These are phyloP conservation scores for Gaultheria prostrata DNA, from an alignment of 148 eudicot species.

Conservation along the genomic window DNA sequence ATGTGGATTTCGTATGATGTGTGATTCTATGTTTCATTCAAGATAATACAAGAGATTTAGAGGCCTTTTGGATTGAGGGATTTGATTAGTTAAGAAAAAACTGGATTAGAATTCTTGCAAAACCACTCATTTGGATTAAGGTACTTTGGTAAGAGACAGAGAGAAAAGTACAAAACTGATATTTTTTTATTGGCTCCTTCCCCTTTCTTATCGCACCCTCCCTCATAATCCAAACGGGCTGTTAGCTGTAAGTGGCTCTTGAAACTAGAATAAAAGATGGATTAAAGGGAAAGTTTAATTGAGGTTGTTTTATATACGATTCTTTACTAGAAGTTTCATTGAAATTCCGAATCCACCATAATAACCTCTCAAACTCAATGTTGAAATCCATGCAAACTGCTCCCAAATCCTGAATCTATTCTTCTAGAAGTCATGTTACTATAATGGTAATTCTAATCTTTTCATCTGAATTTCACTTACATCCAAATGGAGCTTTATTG, in stretches of 20 bases:
- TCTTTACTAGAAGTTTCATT: neutral
- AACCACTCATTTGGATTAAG: too few relatives aligned
- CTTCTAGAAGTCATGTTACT: neutral
- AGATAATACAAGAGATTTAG: neutral
- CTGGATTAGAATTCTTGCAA: too few relatives aligned
- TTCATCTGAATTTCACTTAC: neutral
- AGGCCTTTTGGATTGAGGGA: too few relatives aligned
- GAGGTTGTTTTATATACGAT: neutral
- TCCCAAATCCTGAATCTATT: neutral
- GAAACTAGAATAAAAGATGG: neutral
- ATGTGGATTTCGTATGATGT: neutral
- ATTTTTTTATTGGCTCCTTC: too few relatives aligned
- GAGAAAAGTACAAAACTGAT: too few relatives aligned
- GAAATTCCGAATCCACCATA: neutral
- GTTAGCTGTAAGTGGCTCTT: neutral
- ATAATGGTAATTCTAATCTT: neutral
- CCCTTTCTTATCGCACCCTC: too few relatives aligned
- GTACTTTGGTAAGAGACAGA: too few relatives aligned
- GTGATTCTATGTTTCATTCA: neutral
- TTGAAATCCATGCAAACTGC: neutral
- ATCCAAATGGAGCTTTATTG: neutral
- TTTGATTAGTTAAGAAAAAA: too few relatives aligned
- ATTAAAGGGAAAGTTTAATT: neutral
- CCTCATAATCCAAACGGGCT: too few relatives aligned
- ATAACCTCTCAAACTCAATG: neutral